Base-by-base conservation (phyloP, 2,329 filamentous ascomycete genomes). In the Colletotrichum eremochloae region DNA sequence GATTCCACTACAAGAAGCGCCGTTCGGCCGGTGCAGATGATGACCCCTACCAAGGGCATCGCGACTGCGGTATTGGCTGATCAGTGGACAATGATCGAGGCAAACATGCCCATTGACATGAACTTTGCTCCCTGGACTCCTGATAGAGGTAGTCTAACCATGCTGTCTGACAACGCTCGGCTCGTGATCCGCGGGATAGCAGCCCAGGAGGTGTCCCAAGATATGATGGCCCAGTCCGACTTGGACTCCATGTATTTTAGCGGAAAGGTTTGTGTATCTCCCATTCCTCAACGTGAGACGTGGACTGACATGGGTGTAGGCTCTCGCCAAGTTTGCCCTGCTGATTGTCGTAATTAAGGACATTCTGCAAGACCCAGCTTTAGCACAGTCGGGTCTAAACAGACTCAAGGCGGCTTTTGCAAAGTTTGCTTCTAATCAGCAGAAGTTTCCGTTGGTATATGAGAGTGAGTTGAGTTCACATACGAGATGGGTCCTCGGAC, bases 221-320 rank as follows among this genome's bases (percentile, higher is more conserved):
- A 95, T 79, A 94, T 98, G 81, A 81, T 85, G n/a, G 84, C 84
- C 0, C 92, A 96, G 78, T 90, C 90, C 6, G 89, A 96, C 74
- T 84, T 94, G 46, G 89, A 96, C 79, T 97, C 94, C 48, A 95
- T 97, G 90, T 98, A 98, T 82, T 98, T 92, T 81, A 93, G 93
- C 76, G 96, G 96, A 76, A 98, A 96, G 86, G 92, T 88, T 72
- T 75, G 81, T 72, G 9, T 81, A 29, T 2, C 44, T 36, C 58
- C 31, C 20, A 6, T 18, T 2, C 12, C 33, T 14, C 1, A 18
- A 8, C 6, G 7, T 20, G 6, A 11, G 1, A 5, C 5, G 0
- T 18, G 11, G 15, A 31, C 62, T 62, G n/a, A 74, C 64, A 44
- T 56, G 56, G 2, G 67, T 42, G 3, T 55, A 91, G 89, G 89